Evolutionary conservation across 345 rosid species (phyloP).

Genomic region (Tarenaya hassleriana): DNA sequence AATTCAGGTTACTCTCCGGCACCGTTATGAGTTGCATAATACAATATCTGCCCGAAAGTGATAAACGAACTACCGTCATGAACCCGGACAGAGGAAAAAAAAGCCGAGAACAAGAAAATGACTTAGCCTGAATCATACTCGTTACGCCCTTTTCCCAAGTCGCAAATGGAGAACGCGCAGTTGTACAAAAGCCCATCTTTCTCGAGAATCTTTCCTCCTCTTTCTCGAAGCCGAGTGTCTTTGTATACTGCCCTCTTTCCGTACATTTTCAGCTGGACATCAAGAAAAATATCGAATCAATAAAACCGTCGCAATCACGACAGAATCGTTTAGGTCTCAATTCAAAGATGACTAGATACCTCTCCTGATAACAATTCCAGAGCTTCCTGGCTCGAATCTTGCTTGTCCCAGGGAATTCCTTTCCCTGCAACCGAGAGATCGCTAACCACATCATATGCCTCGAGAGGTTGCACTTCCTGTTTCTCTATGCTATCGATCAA

Average conservation of each 20-base stretch:
- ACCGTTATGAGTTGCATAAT: constrained; percentile 59
- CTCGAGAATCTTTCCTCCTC: constrained; percentile 52
- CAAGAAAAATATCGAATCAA: neutral
- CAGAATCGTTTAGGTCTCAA: neutral
- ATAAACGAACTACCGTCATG: neutral
- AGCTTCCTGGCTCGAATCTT: constrained; percentile 53
- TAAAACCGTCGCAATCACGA: neutral
- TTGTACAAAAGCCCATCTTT: constrained; percentile 63
- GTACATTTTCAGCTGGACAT: constrained; percentile 54
- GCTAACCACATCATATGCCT: constrained; percentile 51
- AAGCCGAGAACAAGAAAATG: too few species aligned
- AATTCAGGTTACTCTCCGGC: constrained; percentile 45
- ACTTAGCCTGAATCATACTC: constrained; percentile 30
- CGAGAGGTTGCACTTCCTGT: constrained; percentile 56
- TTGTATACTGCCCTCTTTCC: constrained; percentile 69
- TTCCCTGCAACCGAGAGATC: constrained; percentile 58
- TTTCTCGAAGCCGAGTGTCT: constrained; percentile 48
- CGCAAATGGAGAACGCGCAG: constrained; percentile 66
- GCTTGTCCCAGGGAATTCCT: constrained; percentile 69
- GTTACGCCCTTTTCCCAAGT: constrained; percentile 53
- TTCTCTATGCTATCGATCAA: constrained; percentile 61
- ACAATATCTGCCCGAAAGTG: constrained; percentile 41
- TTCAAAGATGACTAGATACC: constrained; percentile 14
- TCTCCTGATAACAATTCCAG: constrained; percentile 48
- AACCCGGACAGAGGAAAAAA: too few species aligned